Evolutionary conservation across 306 rosid species (phyloP), one percentile per base, ranked within the genome.

Genomic region (Styphnolobium japonicum): DNA sequence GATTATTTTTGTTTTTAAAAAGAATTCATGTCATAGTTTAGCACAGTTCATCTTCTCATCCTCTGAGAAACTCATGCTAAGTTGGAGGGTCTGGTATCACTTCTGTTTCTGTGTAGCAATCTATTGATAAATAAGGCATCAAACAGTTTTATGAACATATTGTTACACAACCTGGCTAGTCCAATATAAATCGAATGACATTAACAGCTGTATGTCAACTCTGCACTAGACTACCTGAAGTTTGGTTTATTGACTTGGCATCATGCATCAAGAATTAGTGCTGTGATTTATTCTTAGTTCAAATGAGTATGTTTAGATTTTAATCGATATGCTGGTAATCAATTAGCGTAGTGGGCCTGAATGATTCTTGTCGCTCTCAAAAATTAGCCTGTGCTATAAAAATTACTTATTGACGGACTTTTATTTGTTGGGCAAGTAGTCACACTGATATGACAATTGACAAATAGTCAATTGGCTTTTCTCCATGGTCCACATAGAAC

Each of bases 371-470:
- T 61, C 48, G 12, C 25, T 39, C 67, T 11, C 4, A 18, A 51
- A 31, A 22, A 76, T 37, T 46, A 49, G 36, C 64, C 14, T 14
- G 58, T 31, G 73, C 18, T 34, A 1, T 5, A 9, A 15, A 58
- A 58, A 56, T 14, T 53, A 57, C 19, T 40, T 1, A 21, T 39
- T 27, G 25, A 46, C 33, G 49, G 15, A 27, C n/a, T 18, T 11
- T 8, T 16, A 16, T 10, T 75, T 16, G 80, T 64, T 76, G 36
- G 27, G 39, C 52, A 34, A 39, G 22, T 16, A 3, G 73, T 71
- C 73, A 80, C 34, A n/a, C 25, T 49, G 66, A 70, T 34, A 22
- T 70, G 57, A 60, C 14, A 45, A 79, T 15, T 70, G 57, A 60
- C 14, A 45, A 79, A 57, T 74, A 58, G 57, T 42, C 19, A 33